phyloP scores from a whole-genome alignment of 805 yeast genomes.

The Groenewaldozyma salmanticensis region DNA sequence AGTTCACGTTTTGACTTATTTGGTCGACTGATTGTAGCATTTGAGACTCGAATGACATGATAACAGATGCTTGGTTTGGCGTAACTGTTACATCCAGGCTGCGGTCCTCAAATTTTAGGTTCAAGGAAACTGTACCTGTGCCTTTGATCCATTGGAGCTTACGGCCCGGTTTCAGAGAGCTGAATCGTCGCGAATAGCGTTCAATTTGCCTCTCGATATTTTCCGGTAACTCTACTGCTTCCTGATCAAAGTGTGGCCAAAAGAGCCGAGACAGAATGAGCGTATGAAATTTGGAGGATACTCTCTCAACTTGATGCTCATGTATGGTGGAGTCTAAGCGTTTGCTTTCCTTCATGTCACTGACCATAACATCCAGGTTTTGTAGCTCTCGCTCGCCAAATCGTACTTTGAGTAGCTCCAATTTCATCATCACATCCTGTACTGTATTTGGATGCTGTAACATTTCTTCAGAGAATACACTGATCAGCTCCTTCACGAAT shows the following conservation, averaged over 20 bases:
- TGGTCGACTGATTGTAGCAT: conserved; percentile 18
- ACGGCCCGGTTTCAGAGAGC: conserved; percentile 44
- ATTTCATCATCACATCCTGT: conserved; percentile 22
- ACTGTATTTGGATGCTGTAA: conserved; percentile 30
- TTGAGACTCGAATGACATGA: conserved; percentile 36
- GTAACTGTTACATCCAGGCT: conserved; percentile 39
- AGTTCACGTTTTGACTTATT: conserved; percentile 30
- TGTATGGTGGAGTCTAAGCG: conserved; percentile 34
- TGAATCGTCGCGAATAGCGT: conserved; percentile 36
- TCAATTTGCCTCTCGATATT: conserved; percentile 30
- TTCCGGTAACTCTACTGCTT: conserved; percentile 41
- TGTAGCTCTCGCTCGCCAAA: conserved; percentile 61
- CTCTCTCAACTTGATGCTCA: conserved; percentile 10
- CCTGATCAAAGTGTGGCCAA: conserved; percentile 58
- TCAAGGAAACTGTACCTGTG: conserved; percentile 53
- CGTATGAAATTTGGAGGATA: conserved; percentile 33
- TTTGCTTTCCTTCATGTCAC: conserved; percentile 55
- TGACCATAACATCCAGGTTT: conserved; percentile 74
- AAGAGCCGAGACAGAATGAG: conserved; percentile 64
- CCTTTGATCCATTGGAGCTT: conserved; percentile 46
- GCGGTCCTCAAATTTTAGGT: conserved; percentile 45
- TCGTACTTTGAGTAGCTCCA: conserved; percentile 48
- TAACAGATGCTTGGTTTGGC: conserved; percentile 62
- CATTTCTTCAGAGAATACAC: conserved; percentile 48
- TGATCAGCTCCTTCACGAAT: conserved; percentile 56